Base-by-base conservation (phyloP, 768 basidiomycete genomes). In the Podaxis sp. region DNA sequence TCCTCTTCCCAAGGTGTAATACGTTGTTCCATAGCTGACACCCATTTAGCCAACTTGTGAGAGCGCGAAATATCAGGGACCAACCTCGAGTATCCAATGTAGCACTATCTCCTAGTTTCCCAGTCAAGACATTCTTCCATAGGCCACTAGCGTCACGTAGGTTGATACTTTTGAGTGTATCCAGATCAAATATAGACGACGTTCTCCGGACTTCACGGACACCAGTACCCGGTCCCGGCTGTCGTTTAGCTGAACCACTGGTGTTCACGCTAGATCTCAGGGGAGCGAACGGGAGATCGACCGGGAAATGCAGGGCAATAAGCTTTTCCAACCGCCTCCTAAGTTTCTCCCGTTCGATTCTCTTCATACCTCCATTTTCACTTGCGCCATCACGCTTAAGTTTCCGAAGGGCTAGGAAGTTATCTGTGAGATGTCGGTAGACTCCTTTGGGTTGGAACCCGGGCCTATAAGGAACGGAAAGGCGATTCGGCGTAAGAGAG, bases 1-100 rank as follows among this genome's bases (percentile, higher is more conserved):
- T 98, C 96, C 42, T 90, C 86, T 70, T 97, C 86, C 96, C 96
- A 99, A 4, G 93, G 93, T 2, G 97, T 94, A 65, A 99, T 95
- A 47, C 83, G 79, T 72, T 96, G 95, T 72, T 99, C 96, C 2
- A 87, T 88, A 56, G 82, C 89, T 91, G 28, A 32, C 13, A 3
- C 13, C n/a, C 11, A 18, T 48, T 48, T 11, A 48, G 47, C 27
- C 5, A 48, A 27, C 25, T 18, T n/a, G n/a, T 11, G 18, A 11
- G n/a, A 47, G 21, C 13, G 25, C 25, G 11, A 48, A 23, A 23
- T 27, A 25, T 42, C 28, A 18, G 35, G 46, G 50, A 64, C 76
- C 55, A 67, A 92, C 92, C 86, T 77, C 93, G 79, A 50, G 90
- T 81, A 63, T 90, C 85, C 16, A 73, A 76, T 63, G 86, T 87